Evolutionary conservation across 2,329 filamentous ascomycete species (phyloP), one percentile per base, ranked within the genome.

Genomic region (Incumbomyces lentus): DNA sequence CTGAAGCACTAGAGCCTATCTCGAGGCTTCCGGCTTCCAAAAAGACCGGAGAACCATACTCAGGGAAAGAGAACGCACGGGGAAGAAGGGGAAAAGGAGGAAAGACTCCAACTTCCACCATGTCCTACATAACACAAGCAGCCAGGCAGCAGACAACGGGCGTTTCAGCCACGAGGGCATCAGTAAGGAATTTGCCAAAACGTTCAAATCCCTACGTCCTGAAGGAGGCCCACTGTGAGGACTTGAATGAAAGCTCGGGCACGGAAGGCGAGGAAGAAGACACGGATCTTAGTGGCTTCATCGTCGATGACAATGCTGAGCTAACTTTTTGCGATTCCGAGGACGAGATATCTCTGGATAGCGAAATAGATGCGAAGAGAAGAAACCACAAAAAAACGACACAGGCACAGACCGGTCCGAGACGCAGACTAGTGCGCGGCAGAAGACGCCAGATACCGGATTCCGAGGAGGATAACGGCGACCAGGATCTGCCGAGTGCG

Each of bases 401-500:
- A 42, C 29, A 34, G 17, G 22, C 17, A 40, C 13, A 35, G 36
- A 50, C 14, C 45, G 13, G 40, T 31, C 29, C 32, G n/a, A 14
- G 22, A 17, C 33, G 33, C 13, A 4, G 33, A 11, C 16, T 35
- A 17, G 4, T 35, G 33, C 33, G 33, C 16, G 33, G 33, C 16
- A 35, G 33, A 26, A 26, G 22, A 26, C 22, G 22, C 6, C 43
- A 45, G 40, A 49, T 47, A 19, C 62, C 61, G 40, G 56, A 64
- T 48, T 68, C 64, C 35, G 52, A 68, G 22, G 64, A 52, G 22
- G 64, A 52, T 53, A 6, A 54, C 54, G 29, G 47, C 44, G 8
- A 53, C 53, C 36, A 56, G 54, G 18, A 56, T 52, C 46, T 54
- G 57, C 32, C 58, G 52, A 39, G 62, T 57, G 50, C 63, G 58